Base-by-base conservation (phyloP, 805 yeast genomes). In the Spathaspora arborariae region DNA sequence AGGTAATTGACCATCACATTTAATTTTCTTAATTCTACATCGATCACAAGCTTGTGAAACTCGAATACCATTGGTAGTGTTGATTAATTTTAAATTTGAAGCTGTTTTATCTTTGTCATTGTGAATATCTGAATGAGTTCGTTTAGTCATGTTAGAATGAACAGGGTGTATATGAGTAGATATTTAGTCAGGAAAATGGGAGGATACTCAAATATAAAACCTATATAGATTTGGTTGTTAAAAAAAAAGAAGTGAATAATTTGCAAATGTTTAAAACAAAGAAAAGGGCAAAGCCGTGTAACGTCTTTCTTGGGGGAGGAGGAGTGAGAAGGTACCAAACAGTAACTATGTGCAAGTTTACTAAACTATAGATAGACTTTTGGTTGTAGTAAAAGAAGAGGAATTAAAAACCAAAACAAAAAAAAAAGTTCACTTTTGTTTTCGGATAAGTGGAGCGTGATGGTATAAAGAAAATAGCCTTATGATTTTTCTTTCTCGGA, bases 31-130 rank as follows among this genome's bases (percentile, higher is more conserved):
- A 52, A 84, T 79, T 39, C 92, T 70, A 56, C 94, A 86, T 27
- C 94, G 68, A 61, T 86, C 94, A 65, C 95, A 86, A 2, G 94
- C 94, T 62, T 86, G 94, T 1, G 85, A 78, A 2, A 84, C 82
- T 50, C 92, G 50, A n/a, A 64, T 56, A 0, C 76, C 75, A 5
- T 63, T 50, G 2, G 65, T 64, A 15, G 76, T 69, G 41, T 57
- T 63, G 7, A 72, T 72, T 42, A 70, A 56, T 49, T 70, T 70
- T 48, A 64, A 59, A 51, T 67, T 68, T 15, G 67, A 52, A 15
- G 49, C 41, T 10, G 56, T 48, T 39, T 58, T 55, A 38, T 59
- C 46, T 45, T 50, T 26, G 42, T 13, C n/a, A 8, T 20, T 44
- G 5, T 33, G 21, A 15, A 10, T 13, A 9, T 30, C 15, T 8